Evolutionary conservation across 495 filamentous ascomycete genomes (phyloP).

Genomic region (Rusavskia elegans): DNA sequence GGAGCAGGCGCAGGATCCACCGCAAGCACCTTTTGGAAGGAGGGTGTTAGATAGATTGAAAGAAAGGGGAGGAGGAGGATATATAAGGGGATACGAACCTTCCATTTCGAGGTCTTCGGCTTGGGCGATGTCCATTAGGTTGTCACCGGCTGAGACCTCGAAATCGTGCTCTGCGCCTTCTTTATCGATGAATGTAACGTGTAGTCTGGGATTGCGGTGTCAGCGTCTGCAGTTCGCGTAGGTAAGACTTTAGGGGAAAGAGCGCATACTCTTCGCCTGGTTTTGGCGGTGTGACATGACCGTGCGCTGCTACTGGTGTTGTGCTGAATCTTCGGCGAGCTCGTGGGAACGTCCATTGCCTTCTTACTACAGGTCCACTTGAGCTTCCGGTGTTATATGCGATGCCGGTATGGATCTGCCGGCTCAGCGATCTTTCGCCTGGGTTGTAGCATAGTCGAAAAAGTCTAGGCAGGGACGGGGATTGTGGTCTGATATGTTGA

Average conservation of each 20-base stretch:
- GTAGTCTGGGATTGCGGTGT: slow-evolving; percentile 40
- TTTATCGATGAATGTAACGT: slow-evolving; percentile 89
- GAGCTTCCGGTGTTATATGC: background rate
- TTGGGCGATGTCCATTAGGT: slow-evolving; percentile 87
- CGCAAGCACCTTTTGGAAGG: slow-evolving; percentile 62
- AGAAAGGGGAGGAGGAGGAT: background rate
- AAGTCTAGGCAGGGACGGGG: no score
- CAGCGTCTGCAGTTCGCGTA: background rate
- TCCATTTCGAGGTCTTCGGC: slow-evolving; percentile 96
- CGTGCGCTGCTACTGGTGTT: slow-evolving; percentile 45
- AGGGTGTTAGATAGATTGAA: background rate
- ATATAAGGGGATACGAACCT: slow-evolving; percentile 28
- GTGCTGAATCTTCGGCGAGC: slow-evolving; percentile 48
- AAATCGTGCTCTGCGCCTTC: slow-evolving; percentile 61
- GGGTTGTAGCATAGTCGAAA: no score
- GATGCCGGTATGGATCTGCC: background rate
- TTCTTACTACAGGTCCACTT: background rate
- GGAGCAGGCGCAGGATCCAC: slow-evolving; percentile 89
- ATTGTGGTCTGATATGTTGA: no score
- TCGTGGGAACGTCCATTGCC: slow-evolving; percentile 6
- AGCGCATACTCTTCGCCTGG: slow-evolving; percentile 82
- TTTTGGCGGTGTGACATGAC: slow-evolving; percentile 68
- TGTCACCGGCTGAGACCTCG: slow-evolving; percentile 72
- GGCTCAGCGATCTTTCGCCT: no score
- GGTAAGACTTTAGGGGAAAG: background rate